These are phyloP conservation scores for Vanilla planifolia DNA, from an alignment of 106 monocot genomes.

Conservation along the genomic window DNA sequence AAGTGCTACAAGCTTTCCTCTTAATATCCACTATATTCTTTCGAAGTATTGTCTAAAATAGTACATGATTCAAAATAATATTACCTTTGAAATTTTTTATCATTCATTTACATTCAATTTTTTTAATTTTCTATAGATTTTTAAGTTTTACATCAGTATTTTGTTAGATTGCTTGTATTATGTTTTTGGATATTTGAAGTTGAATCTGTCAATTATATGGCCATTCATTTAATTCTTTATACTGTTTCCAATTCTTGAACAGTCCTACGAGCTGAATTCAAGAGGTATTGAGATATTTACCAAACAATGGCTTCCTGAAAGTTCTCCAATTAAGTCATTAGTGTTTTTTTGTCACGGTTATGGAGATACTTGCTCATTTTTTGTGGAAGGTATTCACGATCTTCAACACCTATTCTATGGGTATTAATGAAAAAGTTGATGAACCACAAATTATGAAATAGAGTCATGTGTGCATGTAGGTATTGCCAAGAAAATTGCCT, in stretches of 20 bases:
- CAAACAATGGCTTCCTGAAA: conserved; percentile 73
- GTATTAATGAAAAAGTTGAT: not conserved
- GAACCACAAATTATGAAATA: not conserved
- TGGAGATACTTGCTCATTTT: conserved; percentile 96
- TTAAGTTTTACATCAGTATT: too few species aligned
- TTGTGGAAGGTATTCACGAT: conserved; percentile 71
- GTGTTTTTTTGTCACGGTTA: conserved; percentile 92
- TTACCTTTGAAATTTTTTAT: too few species aligned
- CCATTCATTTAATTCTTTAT: too few species aligned
- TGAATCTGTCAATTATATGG: too few species aligned
- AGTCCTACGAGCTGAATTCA: conserved; percentile 56
- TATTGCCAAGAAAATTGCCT: conserved; percentile 75
- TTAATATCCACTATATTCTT: too few species aligned
- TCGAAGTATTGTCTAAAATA: too few species aligned
- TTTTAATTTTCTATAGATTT: too few species aligned
- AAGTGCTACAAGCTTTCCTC: too few species aligned
- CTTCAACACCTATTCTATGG: not conserved
- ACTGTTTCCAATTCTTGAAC: not conserved
- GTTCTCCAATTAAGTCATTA: conserved; percentile 48
- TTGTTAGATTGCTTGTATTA: too few species aligned
- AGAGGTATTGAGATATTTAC: conserved; percentile 79
- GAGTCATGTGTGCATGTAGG: conserved; percentile 25
- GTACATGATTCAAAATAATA: too few species aligned
- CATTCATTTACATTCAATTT: too few species aligned
- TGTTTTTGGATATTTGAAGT: too few species aligned